Evolutionary conservation across 495 filamentous ascomycete species (phyloP).

Genomic region (Penicillium turbatum): DNA sequence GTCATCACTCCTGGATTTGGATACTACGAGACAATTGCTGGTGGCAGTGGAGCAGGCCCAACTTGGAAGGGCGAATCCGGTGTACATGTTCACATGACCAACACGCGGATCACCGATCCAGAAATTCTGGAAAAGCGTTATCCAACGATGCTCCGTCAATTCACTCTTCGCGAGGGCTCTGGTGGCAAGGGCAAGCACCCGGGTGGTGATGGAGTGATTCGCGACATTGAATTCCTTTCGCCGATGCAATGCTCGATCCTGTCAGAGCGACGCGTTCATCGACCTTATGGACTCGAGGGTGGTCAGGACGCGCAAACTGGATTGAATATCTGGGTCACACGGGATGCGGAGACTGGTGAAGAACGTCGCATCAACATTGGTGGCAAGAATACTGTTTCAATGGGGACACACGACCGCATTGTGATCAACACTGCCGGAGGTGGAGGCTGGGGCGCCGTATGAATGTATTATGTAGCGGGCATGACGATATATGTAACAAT

Average conservation of each 20-base stretch:
- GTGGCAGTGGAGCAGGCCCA: slow-evolving; percentile 82
- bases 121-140: slow-evolving; percentile 96
- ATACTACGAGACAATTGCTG: slow-evolving; percentile 97
- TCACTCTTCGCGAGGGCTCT: slow-evolving; percentile 63
- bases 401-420: slow-evolving; percentile 82
- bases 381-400: slow-evolving; percentile 87
- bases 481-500: background rate
- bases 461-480: slow-evolving; percentile 3
- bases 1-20: slow-evolving; percentile 78
- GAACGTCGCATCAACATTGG: slow-evolving; percentile 77
- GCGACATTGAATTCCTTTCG: slow-evolving; percentile 92
- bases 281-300: slow-evolving; percentile 85
- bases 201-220: slow-evolving; percentile 85
- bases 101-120: slow-evolving; percentile 92
- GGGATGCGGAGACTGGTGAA: slow-evolving; percentile 47
- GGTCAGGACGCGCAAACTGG: slow-evolving; percentile 77
- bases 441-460: slow-evolving; percentile 45
- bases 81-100: slow-evolving; percentile 98
- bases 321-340: slow-evolving; percentile 81
- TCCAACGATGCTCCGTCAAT: slow-evolving; percentile 80
- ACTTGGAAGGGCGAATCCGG: slow-evolving; percentile 86
- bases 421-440: slow-evolving; percentile 60
- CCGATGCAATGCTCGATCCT: slow-evolving; percentile 86
- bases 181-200: slow-evolving; percentile 71
- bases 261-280: slow-evolving; percentile 79